Base-by-base conservation (phyloP, 164 flowering plant genomes). In the Malania oleifera region DNA sequence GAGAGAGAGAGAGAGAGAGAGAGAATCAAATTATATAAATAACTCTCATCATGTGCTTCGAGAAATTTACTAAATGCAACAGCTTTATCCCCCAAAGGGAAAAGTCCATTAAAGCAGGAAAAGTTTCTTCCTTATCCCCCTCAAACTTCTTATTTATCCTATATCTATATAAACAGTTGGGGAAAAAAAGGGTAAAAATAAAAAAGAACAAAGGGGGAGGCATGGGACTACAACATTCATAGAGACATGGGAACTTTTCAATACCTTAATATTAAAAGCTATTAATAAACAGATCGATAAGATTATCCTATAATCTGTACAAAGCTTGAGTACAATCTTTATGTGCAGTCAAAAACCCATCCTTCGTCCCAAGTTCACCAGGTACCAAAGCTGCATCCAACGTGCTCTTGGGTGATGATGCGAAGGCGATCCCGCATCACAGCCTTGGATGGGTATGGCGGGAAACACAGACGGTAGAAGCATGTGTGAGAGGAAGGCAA, bases 401-500 rank as follows among this genome's bases (percentile, higher is more conserved):
- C 68, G 67, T 85, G 81, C 54, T 85, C 87, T 54, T 81, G 82
- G 34, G 87, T 72, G 61, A 82, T 77, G 57, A 81, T 44, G n/a
- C 3, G 34, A 28, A 85, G 73, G 12, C 82, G 79, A 31, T 73
- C 66, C 62, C 46, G 56, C 87, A 85, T 73, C 29, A 65, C 23
- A 8, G 62, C 61, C 49, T 67, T 40, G 9, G 84, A 73, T 6
- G 82, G 68, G 57, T 85, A 85, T 7, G 71, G 56, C 1, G 91
- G 91, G 45, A 85, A 65, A 55, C 82, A 77, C 43, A 85, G 13
- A 18, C 76, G 68, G 57, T 67, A 73, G 66, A 82, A 81, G 75
- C 91, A 85, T 49, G 91, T 82, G 50, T 82, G 91, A 22, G 91
- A 82, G 4, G 81, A 55, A 3, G 87, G 98, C 46, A 92, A 78